phyloP scores from a whole-genome alignment of 176 grass and related monocot species.

The Dactylis glomerata region DNA sequence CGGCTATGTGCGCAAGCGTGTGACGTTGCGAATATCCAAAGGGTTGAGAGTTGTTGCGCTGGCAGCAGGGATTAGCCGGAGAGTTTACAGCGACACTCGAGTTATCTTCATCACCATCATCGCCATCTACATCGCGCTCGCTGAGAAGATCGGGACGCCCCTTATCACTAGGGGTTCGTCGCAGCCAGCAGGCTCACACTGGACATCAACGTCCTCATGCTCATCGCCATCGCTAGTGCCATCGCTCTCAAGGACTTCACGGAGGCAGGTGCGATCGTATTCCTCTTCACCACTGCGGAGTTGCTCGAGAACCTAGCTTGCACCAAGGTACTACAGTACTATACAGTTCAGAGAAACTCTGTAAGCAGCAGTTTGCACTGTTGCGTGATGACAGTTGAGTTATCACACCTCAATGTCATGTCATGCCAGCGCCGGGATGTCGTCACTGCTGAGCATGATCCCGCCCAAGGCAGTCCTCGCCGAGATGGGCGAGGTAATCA shows the following conservation, averaged over 20 bases:
- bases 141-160: too few relatives aligned
- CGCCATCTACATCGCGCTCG: too few relatives aligned
- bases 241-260: constrained; percentile 46
- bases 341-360: too few relatives aligned
- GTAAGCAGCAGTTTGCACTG: too few relatives aligned
- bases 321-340: neutral
- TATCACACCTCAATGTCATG: too few relatives aligned
- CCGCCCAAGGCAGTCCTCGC: constrained; percentile 54
- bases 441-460: constrained; percentile 21
- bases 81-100: too few relatives aligned
- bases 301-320: constrained; percentile 75
- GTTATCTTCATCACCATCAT: too few relatives aligned
- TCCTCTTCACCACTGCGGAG: constrained; percentile 79
- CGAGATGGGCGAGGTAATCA: constrained; percentile 35
- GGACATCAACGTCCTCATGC: constrained; percentile 77
- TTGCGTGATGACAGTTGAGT: too few relatives aligned
- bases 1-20: too few relatives aligned
- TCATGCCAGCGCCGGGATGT: neutral
- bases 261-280: constrained; percentile 66
- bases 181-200: constrained; percentile 28
- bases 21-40: too few relatives aligned
- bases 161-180: constrained; percentile 7
- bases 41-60: too few relatives aligned
- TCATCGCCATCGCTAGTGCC: constrained; percentile 47
- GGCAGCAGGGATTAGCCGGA: too few relatives aligned